Evolutionary conservation across 257 asterid species (phyloP), one percentile per base, ranked within the genome.

Genomic region (Nicotiana sylvestris): DNA sequence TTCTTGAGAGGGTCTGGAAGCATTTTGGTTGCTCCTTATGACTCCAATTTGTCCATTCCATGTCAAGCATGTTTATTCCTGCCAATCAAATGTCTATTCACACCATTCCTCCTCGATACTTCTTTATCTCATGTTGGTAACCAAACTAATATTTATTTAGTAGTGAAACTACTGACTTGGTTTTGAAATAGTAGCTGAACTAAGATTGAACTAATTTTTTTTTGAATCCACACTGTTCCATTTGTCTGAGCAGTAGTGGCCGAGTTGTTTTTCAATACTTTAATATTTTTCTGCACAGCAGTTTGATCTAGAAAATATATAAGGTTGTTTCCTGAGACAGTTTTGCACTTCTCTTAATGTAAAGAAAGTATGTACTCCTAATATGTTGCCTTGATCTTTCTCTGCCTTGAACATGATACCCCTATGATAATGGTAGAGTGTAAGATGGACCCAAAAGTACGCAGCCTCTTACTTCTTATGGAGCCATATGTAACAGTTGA

Each of bases 1-100:
- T 72, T 25, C 61, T 46, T 46, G 37, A 74, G 79, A 74, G 27
- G 79, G 61, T 61, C 62, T 27, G 80, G 80, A 12, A 74, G 61
- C 21, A 46, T 3, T 70, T 72, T 72, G 39, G 39, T 25, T 72
- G 15, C 79, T 72, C 61, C 39, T 49, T 51, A 61, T 16, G 27
- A 76, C 27, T 76, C 46, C 46, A 35, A 51, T 27, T 76, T 1
- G 25, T 51, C 17, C 15, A 72, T 76, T 76, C 64, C 64, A 49
- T 76, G 8, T 51, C 80, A 49, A 49, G 64, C 80, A 27, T 27
- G 16, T 74, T 27, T 13, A 12, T 51, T 51, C 64, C 16, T 74
- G 27, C 16, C 62, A 49, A 51, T 27, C 9, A 51, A 51, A 49
- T 74, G 64, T 76, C 25, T 29, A 76, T 27, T 76, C 80, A 13